These are phyloP conservation scores for Collybia mongolica DNA, from an alignment of 768 basidiomycete genomes.

Conservation along the genomic window DNA sequence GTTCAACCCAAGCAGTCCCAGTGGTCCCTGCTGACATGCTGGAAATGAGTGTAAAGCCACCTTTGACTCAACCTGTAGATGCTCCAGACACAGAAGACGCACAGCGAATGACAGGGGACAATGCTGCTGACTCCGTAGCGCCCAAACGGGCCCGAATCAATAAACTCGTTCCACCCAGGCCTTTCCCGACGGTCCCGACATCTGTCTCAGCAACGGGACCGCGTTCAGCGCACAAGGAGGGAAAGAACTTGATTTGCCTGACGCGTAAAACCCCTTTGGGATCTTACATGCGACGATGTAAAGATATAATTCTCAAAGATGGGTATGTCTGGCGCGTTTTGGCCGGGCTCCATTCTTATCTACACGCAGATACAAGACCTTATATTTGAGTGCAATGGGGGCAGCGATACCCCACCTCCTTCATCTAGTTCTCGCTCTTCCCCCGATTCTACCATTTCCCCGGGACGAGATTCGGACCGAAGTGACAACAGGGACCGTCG, in stretches of 20 bases:
- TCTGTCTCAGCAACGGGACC: constrained; percentile 83
- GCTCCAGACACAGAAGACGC: background rate
- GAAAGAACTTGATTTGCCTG: constrained; percentile 78
- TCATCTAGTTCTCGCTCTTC: constrained; percentile 67
- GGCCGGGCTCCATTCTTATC: background rate
- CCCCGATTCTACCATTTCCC: constrained; percentile 67
- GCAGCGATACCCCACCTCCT: constrained; percentile 85
- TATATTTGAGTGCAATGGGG: constrained; percentile 82
- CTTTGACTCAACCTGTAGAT: background rate
- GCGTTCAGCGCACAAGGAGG: constrained; percentile 73
- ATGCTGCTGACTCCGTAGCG: constrained; percentile 7
- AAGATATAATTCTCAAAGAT: constrained; percentile 66
- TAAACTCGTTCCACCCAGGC: constrained; percentile 72
- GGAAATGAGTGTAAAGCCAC: background rate
- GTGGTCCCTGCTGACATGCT: constrained; percentile 5
- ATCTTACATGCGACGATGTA: constrained; percentile 76
- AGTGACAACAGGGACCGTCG: constrained; percentile 66
- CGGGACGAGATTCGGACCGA: constrained; percentile 61
- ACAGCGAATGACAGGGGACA: background rate
- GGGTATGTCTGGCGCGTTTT: constrained; percentile 44
- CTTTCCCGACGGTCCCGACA: constrained; percentile 71
- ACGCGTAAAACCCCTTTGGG: constrained; percentile 75
- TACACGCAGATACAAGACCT: constrained; percentile 58
- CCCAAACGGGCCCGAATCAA: constrained; percentile 37
- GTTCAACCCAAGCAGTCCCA: constrained; percentile 9